Conservation (phyloP, 441 rosid genomes). For the Eutrema salsugineum region DNA sequence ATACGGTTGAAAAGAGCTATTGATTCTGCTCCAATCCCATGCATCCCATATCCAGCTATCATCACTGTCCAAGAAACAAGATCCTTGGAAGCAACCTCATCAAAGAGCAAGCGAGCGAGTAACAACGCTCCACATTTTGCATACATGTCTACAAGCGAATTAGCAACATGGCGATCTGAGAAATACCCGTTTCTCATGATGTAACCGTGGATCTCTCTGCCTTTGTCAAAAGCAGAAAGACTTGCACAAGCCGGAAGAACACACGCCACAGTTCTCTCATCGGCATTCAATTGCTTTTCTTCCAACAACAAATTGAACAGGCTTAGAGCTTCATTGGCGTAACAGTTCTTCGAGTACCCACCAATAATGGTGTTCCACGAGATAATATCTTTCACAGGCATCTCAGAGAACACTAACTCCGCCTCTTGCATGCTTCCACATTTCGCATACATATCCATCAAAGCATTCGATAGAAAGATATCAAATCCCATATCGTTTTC, state of each 20-base stretch:
- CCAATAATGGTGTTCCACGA: conserved; percentile 82
- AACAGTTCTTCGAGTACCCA: conserved; percentile 61
- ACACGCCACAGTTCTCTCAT: conserved; percentile 58
- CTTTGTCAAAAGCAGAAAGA: conserved; percentile 64
- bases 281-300: conserved; percentile 39
- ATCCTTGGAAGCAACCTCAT: conserved; percentile 56
- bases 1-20: conserved; percentile 46
- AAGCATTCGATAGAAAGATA: conserved; percentile 54
- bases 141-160: conserved; percentile 73
- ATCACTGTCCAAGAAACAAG: conserved; percentile 75
- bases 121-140: conserved; percentile 58
- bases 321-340: conserved; percentile 56
- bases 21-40: conserved; percentile 65
- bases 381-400: conserved; percentile 56
- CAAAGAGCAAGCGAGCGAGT: conserved; percentile 55
- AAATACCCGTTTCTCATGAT: conserved; percentile 48
- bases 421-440: conserved; percentile 78
- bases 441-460: conserved; percentile 81
- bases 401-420: conserved; percentile 41
- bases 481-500: conserved; percentile 44
- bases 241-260: conserved; percentile 84
- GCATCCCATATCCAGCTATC: conserved; percentile 89
- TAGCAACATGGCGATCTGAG: conserved; percentile 49
- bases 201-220: conserved; percentile 62
- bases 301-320: conserved; percentile 43